Percentiles rank a stretch among this genome's conserved stretches.
phyloP scores from a whole-genome alignment of 352 stramenopile genomes.

The Globisporangium apiculatum region DNA sequence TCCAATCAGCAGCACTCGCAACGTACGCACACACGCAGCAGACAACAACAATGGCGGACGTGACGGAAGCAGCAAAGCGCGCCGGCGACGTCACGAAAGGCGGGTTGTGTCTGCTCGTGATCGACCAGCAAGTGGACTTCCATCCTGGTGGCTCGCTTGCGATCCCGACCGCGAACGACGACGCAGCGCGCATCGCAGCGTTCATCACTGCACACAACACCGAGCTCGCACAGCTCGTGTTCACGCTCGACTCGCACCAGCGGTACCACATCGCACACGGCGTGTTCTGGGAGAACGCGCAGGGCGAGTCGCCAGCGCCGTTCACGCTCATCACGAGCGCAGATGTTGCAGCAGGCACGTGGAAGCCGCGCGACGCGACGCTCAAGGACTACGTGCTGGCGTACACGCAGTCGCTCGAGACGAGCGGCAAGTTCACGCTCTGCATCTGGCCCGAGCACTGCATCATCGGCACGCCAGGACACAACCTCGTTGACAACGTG shows the following conservation, averaged over 20 bases:
- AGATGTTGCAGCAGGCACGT: conserved; percentile 59
- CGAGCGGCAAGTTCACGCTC: conserved; percentile 85
- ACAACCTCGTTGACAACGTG: conserved; percentile 86
- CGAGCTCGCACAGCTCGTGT: conserved; percentile 80
- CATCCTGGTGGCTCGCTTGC: conserved; percentile 92
- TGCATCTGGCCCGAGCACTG: conserved; percentile 98
- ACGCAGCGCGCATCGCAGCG: conserved; percentile 84
- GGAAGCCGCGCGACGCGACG: conserved; percentile 50
- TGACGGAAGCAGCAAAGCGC: conserved; percentile 29
- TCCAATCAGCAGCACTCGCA: background rate
- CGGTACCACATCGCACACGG: conserved; percentile 94
- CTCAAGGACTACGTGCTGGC: conserved; percentile 82
- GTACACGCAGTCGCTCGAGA: conserved; percentile 88
- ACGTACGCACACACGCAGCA: conserved; percentile 2
- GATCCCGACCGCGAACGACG: conserved; percentile 90
- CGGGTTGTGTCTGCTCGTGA: conserved; percentile 84
- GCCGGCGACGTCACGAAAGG: conserved; percentile 30
- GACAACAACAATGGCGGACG: conserved; percentile 16
- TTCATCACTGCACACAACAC: conserved; percentile 74
- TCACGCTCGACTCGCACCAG: conserved; percentile 96
- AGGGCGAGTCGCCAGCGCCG: conserved; percentile 62
- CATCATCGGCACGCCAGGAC: conserved; percentile 87
- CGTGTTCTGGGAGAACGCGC: conserved; percentile 86
- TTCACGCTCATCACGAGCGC: conserved; percentile 91
- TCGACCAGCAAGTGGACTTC: conserved; percentile 96